A percentile compares a stretch with the other conserved stretches of the same genome.
Evolutionary conservation across 2,329 filamentous ascomycete species (phyloP).

Genomic region (Fusarium sp.): DNA sequence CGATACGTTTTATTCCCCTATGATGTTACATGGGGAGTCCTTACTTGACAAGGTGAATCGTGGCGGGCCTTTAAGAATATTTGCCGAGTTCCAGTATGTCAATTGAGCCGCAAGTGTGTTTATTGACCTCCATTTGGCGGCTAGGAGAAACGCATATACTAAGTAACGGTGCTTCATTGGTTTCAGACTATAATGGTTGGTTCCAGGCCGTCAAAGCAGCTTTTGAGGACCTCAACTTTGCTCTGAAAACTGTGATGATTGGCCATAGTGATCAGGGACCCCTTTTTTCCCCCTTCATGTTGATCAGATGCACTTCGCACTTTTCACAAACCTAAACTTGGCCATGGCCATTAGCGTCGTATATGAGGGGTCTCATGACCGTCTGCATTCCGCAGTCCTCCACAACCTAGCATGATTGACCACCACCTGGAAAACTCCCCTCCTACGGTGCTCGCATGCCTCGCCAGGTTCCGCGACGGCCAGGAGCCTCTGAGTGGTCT

Average conservation of each 20-base stretch:
- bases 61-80: neutral
- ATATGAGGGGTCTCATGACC: slow-evolving; percentile 45
- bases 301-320: slow-evolving; percentile 41
- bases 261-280: slow-evolving; percentile 26
- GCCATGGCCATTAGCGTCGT: slow-evolving; percentile 43
- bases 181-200: slow-evolving; percentile 20
- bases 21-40: neutral
- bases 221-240: slow-evolving; percentile 9
- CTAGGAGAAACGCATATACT: neutral
- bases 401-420: slow-evolving; percentile 33
- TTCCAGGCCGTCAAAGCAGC: slow-evolving; percentile 15
- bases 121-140: slow-evolving; percentile 6
- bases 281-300: slow-evolving; percentile 30
- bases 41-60: neutral
- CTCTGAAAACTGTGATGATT: slow-evolving; percentile 25
- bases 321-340: slow-evolving; percentile 45
- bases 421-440: slow-evolving; percentile 33
- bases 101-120: slow-evolving; percentile 18
- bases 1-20: neutral
- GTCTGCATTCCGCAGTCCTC: slow-evolving; percentile 41
- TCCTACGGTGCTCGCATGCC: slow-evolving; percentile 13
- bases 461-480: slow-evolving; percentile 27
- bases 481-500: slow-evolving; percentile 25
- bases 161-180: neutral
- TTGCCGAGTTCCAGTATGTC: neutral